A percentile compares a stretch with the other conserved stretches of the same genome.
Conservation (phyloP, 2,329 filamentous ascomycete genomes). For the Pezizomycotina sp. region DNA sequence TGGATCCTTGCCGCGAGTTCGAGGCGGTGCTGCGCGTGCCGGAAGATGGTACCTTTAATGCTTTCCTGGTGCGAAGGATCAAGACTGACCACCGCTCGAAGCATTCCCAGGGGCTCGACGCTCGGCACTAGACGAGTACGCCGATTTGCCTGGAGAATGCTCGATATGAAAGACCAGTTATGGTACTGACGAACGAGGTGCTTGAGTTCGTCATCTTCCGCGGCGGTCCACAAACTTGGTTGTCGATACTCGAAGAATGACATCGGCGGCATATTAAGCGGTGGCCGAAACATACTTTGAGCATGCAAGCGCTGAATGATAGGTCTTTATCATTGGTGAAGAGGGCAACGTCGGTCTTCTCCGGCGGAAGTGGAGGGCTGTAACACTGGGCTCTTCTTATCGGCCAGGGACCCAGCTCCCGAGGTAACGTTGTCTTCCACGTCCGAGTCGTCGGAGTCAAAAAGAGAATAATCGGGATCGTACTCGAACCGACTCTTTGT, state of each 20-base stretch:
- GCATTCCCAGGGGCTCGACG: conserved; percentile 86
- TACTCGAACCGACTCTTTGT: conserved; percentile 78
- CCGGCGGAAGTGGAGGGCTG: conserved; percentile 39
- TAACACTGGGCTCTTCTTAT: conserved; percentile 7
- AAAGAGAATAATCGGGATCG: conserved; percentile 28
- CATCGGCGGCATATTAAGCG: conserved; percentile 84
- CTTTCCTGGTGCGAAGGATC: conserved; percentile 86
- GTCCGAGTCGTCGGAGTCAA: conserved; percentile 49
- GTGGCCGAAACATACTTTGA: conserved; percentile 81
- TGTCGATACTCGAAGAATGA: conserved; percentile 76
- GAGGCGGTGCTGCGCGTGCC: conserved; percentile 47
- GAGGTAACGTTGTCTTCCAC: conserved; percentile 24
- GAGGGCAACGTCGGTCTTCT: conserved; percentile 62
- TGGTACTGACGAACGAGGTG: conserved; percentile 81
- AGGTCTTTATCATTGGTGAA: conserved; percentile 81
- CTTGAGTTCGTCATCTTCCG: conserved; percentile 81
- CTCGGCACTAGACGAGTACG: conserved; percentile 97
- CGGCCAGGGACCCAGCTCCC: conserved; percentile 7
- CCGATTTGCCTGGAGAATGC: conserved; percentile 63
- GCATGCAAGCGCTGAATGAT: conserved; percentile 82
- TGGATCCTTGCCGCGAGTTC: conserved; percentile 39
- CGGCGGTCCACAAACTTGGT: conserved; percentile 77
- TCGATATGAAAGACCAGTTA: conserved; percentile 92
- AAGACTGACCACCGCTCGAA: too few relatives aligned
- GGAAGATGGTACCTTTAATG: conserved; percentile 91